These are phyloP conservation scores for Colletotrichum magnum DNA, from an alignment of 2,329 filamentous ascomycete genomes.

Conservation along the genomic window DNA sequence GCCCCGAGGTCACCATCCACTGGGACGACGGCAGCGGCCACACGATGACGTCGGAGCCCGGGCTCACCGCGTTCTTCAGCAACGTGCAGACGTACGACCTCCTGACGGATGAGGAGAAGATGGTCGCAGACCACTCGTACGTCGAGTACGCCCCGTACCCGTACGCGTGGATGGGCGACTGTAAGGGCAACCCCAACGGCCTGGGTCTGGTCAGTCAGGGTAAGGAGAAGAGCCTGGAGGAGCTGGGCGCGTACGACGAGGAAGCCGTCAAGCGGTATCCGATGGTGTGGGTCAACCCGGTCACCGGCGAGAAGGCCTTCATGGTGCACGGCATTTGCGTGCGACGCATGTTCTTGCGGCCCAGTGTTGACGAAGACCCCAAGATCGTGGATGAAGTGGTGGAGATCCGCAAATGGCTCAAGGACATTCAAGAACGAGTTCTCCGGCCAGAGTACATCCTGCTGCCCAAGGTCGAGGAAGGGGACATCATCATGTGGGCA, in stretches of 20 bases:
- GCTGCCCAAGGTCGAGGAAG: conserved; percentile 55
- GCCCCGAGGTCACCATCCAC: conserved; percentile 48
- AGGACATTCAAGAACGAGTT: conserved; percentile 55
- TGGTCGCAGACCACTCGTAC: conserved; percentile 58
- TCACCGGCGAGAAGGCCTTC: conserved; percentile 57
- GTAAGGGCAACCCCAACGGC: conserved; percentile 56
- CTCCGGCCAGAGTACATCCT: conserved; percentile 59
- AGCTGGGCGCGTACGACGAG: conserved; percentile 53
- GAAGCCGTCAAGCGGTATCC: conserved; percentile 58
- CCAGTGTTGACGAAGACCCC: conserved; percentile 49
- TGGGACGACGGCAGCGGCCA: neutral
- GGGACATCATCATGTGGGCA: conserved; percentile 60
- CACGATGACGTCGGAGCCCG: conserved; percentile 50
- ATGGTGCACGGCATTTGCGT: conserved; percentile 59
- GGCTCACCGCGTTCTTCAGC: conserved; percentile 53
- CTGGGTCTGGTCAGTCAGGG: conserved; percentile 56
- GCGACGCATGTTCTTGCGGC: conserved; percentile 55
- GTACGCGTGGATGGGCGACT: conserved; percentile 59
- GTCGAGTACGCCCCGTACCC: conserved; percentile 62
- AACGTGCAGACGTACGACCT: conserved; percentile 53
- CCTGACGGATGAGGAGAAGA: conserved; percentile 57
- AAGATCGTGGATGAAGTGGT: conserved; percentile 54
- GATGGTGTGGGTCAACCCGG: conserved; percentile 62
- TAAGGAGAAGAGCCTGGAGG: conserved; percentile 54
- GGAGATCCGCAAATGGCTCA: conserved; percentile 53